Conservation (phyloP, 2,329 filamentous ascomycete genomes). For the Pezicula radicicola region DNA sequence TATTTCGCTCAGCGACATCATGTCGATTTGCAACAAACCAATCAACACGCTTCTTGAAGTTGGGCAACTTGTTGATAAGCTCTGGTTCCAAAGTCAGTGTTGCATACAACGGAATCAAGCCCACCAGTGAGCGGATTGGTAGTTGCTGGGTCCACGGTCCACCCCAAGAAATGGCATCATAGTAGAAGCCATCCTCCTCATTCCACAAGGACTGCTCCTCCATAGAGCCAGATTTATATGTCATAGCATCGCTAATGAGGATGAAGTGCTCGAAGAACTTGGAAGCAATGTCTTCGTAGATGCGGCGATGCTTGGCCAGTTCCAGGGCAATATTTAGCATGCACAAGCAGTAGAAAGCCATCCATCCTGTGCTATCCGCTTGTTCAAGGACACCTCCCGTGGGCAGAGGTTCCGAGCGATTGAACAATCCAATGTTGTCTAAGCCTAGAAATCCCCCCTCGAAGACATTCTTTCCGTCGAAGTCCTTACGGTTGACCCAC, state of each 20-base stretch:
- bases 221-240: conserved; percentile 67
- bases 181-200: conserved; percentile 95
- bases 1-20: conserved; percentile 88
- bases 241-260: conserved; percentile 97
- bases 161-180: conserved; percentile 95
- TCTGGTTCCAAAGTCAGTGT: conserved; percentile 91
- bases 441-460: conserved; percentile 93
- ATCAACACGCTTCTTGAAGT: conserved; percentile 87
- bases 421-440: conserved; percentile 97
- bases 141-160: conserved; percentile 91
- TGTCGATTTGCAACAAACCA: conserved; percentile 91
- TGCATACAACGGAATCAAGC: conserved; percentile 89
- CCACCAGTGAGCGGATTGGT: conserved; percentile 87
- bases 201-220: conserved; percentile 91
- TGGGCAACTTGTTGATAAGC: conserved; percentile 84
- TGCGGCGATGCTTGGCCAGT: conserved; percentile 89
- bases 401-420: conserved; percentile 89
- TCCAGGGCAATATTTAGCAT: conserved; percentile 98
- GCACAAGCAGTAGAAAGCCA: conserved; percentile 94
- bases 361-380: conserved; percentile 97
- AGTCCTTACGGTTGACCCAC: conserved; percentile 98
- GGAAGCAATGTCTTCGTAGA: conserved; percentile 93
- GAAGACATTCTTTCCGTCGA: conserved; percentile 93
- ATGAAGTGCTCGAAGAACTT: conserved; percentile 99
- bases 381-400: conserved; percentile 93